Percentiles rank a stretch among this genome's conserved stretches.
Conservation (phyloP, 306 rosid species). For the Fragaria nilgerrensis region DNA sequence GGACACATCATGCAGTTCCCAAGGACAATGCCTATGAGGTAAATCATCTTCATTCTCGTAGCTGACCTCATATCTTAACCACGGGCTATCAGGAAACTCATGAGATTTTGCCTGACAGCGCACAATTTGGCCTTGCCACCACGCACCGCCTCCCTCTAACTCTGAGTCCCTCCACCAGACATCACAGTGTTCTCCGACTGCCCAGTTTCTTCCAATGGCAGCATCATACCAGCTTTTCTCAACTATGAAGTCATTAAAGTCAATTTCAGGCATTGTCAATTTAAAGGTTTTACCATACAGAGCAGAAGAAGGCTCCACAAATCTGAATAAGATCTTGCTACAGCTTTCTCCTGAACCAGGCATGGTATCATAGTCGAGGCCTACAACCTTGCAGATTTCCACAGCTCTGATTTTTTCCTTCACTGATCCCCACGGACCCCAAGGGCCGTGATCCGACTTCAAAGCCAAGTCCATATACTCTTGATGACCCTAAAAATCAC, state of each 20-base stretch:
- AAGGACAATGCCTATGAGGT: constrained; percentile 67
- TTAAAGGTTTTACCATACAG: constrained; percentile 40
- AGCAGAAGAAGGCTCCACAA: constrained; percentile 56
- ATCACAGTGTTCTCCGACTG: constrained; percentile 58
- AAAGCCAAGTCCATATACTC: constrained; percentile 40
- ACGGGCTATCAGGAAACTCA: constrained; percentile 83
- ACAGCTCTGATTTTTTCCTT: constrained; percentile 41
- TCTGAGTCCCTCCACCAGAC: constrained; percentile 78
- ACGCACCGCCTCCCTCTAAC: constrained; percentile 49
- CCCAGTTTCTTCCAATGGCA: constrained; percentile 67
- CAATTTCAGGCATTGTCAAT: constrained; percentile 65
- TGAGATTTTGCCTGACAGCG: constrained; percentile 45
- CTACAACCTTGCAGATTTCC: constrained; percentile 76
- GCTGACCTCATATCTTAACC: constrained; percentile 60
- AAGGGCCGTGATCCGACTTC: constrained; percentile 2
- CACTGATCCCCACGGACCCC: constrained; percentile 51
- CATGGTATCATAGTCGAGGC: constrained; percentile 51
- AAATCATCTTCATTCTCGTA: constrained; percentile 49
- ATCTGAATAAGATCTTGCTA: constrained; percentile 60
- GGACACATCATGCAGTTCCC: constrained; percentile 70
- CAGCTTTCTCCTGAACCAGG: constrained; percentile 89
- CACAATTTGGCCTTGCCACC: constrained; percentile 70
- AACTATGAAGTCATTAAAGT: constrained; percentile 74
- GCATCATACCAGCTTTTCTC: constrained; percentile 78
- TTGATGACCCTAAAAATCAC: constrained; percentile 70